Evolutionary conservation across 345 rosid species (phyloP).

Genomic region (Ceriops tagal): DNA sequence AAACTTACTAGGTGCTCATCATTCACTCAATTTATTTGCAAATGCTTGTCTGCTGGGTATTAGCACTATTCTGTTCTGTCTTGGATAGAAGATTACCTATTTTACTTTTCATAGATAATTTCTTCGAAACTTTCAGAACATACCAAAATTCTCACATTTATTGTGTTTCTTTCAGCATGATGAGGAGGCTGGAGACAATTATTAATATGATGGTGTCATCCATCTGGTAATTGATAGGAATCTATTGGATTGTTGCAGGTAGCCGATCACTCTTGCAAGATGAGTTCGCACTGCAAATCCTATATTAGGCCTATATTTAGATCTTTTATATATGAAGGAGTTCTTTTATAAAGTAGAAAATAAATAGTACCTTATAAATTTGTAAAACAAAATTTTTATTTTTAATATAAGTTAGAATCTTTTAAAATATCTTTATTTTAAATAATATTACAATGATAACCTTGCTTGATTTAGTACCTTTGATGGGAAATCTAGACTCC

Average conservation of each 20-base stretch:
- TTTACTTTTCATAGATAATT: not conserved
- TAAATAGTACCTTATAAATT: too few species aligned
- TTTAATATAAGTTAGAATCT: too few species aligned
- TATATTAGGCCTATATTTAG: too few species aligned
- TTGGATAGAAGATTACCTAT: not conserved
- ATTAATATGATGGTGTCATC: slow-evolving; percentile 37
- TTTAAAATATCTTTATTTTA: too few species aligned
- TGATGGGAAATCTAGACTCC: too few species aligned
- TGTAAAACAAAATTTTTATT: too few species aligned
- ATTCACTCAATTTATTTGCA: not conserved
- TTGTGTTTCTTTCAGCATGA: slow-evolving; percentile 21
- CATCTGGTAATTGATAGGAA: slow-evolving; percentile 52
- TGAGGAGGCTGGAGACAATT: slow-evolving; percentile 38
- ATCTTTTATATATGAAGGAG: too few species aligned
- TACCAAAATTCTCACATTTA: not conserved
- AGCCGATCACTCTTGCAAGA: slow-evolving; percentile 35
- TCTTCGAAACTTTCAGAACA: not conserved
- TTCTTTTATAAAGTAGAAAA: too few species aligned
- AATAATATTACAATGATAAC: too few species aligned
- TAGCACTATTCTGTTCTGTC: too few species aligned
- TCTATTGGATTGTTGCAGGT: slow-evolving; percentile 47
- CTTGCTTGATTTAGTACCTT: too few species aligned
- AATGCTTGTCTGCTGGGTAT: not conserved
- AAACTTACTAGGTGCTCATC: not conserved
- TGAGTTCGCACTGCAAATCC: not conserved